phyloP scores from a whole-genome alignment of 2,329 filamentous ascomycete genomes.

The Epichloe sibirici region DNA sequence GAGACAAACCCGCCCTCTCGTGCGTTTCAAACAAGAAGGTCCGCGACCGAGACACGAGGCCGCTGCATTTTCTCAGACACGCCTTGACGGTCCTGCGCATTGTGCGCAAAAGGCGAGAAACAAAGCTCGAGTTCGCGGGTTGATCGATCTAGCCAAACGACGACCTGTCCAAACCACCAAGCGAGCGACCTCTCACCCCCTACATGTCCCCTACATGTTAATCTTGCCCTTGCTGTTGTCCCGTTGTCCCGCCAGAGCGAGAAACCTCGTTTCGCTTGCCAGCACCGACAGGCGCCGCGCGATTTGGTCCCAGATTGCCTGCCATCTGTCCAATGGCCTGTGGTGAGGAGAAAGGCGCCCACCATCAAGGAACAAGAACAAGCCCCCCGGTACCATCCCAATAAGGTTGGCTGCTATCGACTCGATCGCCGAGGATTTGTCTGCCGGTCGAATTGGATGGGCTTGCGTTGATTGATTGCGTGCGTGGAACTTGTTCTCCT shows the following conservation, averaged over 20 bases:
- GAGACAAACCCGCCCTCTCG: neutral
- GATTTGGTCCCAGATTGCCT: neutral
- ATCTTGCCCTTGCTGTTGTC: neutral
- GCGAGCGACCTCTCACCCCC: no score
- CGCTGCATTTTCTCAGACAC: neutral
- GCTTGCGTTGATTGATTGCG: no score
- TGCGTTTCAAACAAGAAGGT: conserved; percentile 4
- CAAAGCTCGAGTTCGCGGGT: neutral
- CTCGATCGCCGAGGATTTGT: neutral
- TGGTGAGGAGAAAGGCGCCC: neutral
- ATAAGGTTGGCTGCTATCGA: neutral
- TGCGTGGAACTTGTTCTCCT: neutral
- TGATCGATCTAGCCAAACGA: neutral
- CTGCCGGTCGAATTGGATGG: neutral
- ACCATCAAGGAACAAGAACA: neutral
- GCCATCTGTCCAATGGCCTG: neutral
- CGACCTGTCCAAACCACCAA: neutral
- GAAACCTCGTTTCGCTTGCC: neutral
- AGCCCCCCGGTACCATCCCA: neutral
- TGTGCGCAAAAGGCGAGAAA: neutral
- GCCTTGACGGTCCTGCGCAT: neutral
- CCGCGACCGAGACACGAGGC: neutral
- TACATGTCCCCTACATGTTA: no score
- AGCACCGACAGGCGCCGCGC: neutral
- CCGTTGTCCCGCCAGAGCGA: neutral